A percentile compares a stretch with the other conserved stretches of the same genome.
phyloP scores from a whole-genome alignment of 2,329 filamentous ascomycete species.

The Diaporthe australafricana region DNA sequence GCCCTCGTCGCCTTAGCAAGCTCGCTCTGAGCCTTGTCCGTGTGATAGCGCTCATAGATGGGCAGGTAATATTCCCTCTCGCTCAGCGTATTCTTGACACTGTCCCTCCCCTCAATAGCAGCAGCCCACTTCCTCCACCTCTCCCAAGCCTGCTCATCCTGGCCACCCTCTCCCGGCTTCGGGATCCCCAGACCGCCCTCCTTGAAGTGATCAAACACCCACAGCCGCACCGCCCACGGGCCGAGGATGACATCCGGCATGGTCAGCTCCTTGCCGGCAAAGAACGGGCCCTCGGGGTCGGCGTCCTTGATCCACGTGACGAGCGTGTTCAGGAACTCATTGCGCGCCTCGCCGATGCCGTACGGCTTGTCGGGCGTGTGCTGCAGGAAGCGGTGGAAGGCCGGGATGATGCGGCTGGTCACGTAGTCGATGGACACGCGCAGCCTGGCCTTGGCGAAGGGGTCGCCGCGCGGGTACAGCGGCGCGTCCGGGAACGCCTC shows the following conservation, averaged over 20 bases:
- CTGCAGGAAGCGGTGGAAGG: constrained; percentile 71
- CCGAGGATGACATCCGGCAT: constrained; percentile 76
- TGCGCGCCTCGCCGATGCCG: constrained; percentile 99
- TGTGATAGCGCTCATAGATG: constrained; percentile 74
- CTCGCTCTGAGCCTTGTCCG: constrained; percentile 69
- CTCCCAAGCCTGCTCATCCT: constrained; percentile 68
- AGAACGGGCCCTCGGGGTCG: constrained; percentile 67
- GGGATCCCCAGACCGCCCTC: constrained; percentile 59
- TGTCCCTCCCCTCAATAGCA: constrained; percentile 68
- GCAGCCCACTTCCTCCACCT: constrained; percentile 73
- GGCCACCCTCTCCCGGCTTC: constrained; percentile 48
- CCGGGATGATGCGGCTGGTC: constrained; percentile 72
- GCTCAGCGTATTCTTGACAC: constrained; percentile 74
- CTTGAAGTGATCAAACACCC: constrained; percentile 80
- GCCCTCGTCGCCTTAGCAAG: constrained; percentile 71
- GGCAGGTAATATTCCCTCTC: constrained; percentile 73
- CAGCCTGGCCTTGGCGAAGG: constrained; percentile 72
- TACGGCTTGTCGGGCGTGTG: constrained; percentile 68
- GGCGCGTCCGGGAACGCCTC: constrained; percentile 69
- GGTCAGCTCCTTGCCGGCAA: constrained; percentile 68
- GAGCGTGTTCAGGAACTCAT: constrained; percentile 97
- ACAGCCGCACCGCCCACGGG: constrained; percentile 77
- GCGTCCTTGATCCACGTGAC: constrained; percentile 73
- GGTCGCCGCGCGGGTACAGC: constrained; percentile 66
- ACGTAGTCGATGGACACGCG: constrained; percentile 81